Conservation (phyloP, 1,284 basidiomycete species). For the Cryptococcus jaspeensis region DNA sequence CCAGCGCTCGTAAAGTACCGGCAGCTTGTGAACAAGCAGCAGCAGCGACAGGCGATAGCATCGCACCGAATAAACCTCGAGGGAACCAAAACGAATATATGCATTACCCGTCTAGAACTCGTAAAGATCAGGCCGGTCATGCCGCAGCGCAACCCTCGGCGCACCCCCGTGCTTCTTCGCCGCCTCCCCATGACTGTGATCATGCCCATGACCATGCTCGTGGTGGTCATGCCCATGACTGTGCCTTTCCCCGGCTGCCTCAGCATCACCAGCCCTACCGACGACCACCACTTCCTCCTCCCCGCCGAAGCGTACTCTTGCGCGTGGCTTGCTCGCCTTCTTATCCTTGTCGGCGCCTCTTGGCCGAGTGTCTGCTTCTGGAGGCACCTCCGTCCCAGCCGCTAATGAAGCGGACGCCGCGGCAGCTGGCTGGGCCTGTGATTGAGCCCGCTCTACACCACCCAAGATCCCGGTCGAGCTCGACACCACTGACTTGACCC, state of each 20-base stretch:
- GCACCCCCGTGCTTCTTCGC: not conserved
- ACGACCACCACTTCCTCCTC: constrained; percentile 26
- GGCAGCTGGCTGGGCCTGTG: not conserved
- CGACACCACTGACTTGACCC: constrained; percentile 1
- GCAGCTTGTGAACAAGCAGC: too few species aligned
- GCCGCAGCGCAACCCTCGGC: constrained; percentile 33
- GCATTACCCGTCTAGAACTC: constrained; percentile 46
- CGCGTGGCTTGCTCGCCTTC: constrained; percentile 28
- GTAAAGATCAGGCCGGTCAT: constrained; percentile 53
- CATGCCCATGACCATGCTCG: constrained; percentile 18
- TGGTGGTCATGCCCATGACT: constrained; percentile 14
- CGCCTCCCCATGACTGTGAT: constrained; percentile 10
- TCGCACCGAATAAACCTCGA: not conserved
- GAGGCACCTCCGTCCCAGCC: not conserved
- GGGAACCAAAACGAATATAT: not conserved
- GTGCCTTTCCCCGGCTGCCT: constrained; percentile 2
- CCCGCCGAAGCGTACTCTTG: constrained; percentile 42
- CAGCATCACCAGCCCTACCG: constrained; percentile 1
- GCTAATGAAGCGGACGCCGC: not conserved
- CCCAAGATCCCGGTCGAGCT: constrained; percentile 4
- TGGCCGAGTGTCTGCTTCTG: constrained; percentile 8
- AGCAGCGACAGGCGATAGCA: too few species aligned
- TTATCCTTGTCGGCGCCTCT: constrained; percentile 22
- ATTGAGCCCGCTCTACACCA: constrained; percentile 2
- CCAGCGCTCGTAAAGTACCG: too few species aligned